phyloP scores from a whole-genome alignment of 495 filamentous ascomycete species.

The Tuber microsphaerosporum region DNA sequence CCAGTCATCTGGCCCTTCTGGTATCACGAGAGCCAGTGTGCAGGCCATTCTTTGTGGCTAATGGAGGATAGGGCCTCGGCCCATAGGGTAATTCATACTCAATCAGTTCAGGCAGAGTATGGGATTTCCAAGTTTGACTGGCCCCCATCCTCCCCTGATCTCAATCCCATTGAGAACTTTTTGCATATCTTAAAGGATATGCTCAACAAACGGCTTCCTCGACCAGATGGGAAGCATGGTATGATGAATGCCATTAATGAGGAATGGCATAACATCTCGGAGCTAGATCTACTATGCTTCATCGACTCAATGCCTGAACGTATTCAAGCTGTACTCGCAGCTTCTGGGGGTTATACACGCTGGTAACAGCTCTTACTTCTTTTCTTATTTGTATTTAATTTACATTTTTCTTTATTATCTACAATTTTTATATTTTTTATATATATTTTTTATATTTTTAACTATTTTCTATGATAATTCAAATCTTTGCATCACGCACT shows the following conservation, averaged over 20 bases:
- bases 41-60: constrained; percentile 3
- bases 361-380: too few relatives aligned
- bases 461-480: too few relatives aligned
- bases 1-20: constrained; percentile 1
- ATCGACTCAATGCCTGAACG: constrained; percentile 21
- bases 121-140: constrained; percentile 12
- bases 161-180: constrained; percentile 26
- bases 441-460: too few relatives aligned
- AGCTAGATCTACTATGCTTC: constrained; percentile 8
- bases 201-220: constrained; percentile 12
- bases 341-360: constrained; percentile 9
- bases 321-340: constrained; percentile 13
- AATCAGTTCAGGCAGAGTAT: constrained; percentile 3
- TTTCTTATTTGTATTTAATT: too few relatives aligned
- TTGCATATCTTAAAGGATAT: constrained; percentile 20
- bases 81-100: neutral
- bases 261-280: constrained; percentile 13
- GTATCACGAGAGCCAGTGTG: neutral
- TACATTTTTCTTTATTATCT: too few relatives aligned
- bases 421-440: too few relatives aligned
- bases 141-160: constrained; percentile 21
- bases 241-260: constrained; percentile 13
- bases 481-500: too few relatives aligned
- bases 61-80: too few relatives aligned
- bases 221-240: neutral